Conservation (phyloP, 2,329 filamentous ascomycete species). For the Beauveria medogensis region DNA sequence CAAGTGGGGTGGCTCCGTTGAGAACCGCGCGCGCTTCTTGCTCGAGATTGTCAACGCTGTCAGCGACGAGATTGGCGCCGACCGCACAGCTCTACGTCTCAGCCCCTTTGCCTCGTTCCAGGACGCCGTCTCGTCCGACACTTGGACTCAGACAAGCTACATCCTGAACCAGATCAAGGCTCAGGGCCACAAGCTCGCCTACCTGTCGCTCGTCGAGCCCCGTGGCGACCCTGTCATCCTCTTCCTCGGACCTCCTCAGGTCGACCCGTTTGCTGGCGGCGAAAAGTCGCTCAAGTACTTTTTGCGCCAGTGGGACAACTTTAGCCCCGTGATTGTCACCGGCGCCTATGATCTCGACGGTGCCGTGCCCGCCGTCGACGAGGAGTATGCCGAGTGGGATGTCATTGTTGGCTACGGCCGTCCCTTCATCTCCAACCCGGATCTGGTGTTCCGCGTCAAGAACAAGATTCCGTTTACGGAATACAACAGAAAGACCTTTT, state of each 20-base stretch:
- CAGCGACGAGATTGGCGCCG: conserved; percentile 33
- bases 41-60: conserved; percentile 36
- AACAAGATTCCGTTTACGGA: conserved; percentile 17
- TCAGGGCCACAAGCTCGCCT: conserved; percentile 20
- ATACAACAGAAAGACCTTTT: conserved; percentile 21
- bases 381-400: conserved; percentile 21
- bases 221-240: conserved; percentile 17
- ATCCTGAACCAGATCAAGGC: conserved; percentile 21
- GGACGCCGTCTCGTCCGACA: conserved; percentile 16
- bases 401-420: conserved; percentile 23
- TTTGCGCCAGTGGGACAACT: conserved; percentile 22
- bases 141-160: conserved; percentile 17
- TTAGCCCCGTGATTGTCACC: conserved; percentile 21
- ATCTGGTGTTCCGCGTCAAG: conserved; percentile 21
- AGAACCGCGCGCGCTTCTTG: conserved; percentile 41
- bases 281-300: conserved; percentile 22
- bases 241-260: neutral
- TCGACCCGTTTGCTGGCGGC: conserved; percentile 23
- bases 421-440: conserved; percentile 22
- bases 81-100: conserved; percentile 43
- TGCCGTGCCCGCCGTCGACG: conserved; percentile 16
- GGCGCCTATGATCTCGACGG: conserved; percentile 18
- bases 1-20: conserved; percentile 41
- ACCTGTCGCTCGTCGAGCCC: conserved; percentile 22
- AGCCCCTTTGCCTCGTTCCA: conserved; percentile 23